Evolutionary conservation across 2,329 filamentous ascomycete species (phyloP).

Genomic region (Trichophyton equinum): DNA sequence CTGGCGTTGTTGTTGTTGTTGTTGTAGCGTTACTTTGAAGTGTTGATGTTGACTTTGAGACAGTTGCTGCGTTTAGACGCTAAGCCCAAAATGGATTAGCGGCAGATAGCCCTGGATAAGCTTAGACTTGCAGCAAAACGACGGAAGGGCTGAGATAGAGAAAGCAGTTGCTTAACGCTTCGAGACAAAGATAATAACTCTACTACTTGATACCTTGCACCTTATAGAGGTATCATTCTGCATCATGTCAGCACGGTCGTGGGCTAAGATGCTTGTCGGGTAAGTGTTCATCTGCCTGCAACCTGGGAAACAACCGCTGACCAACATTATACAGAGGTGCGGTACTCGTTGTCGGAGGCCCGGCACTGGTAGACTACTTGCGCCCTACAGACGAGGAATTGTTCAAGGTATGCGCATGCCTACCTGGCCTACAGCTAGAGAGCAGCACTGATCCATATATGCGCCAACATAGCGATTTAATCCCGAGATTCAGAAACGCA

Average conservation of each 20-base stretch:
- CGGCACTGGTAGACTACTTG: conserved; percentile 62
- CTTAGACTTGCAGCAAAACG: background rate
- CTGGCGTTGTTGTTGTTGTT: too few relatives aligned
- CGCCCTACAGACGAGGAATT: conserved; percentile 80
- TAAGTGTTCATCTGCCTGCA: conserved; percentile 34
- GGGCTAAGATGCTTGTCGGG: conserved; percentile 58
- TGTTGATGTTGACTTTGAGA: too few relatives aligned
- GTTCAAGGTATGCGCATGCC: conserved; percentile 43
- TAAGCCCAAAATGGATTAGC: background rate
- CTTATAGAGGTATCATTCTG: background rate
- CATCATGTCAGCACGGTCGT: conserved; percentile 28
- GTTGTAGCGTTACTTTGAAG: too few relatives aligned
- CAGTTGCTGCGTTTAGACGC: background rate
- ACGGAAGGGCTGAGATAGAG: background rate
- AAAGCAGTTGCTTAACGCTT: background rate
- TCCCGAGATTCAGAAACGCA: conserved; percentile 81
- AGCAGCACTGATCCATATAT: background rate
- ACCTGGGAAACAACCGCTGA: background rate
- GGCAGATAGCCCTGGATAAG: background rate
- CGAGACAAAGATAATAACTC: background rate
- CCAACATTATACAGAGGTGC: conserved; percentile 45
- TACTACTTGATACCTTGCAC: background rate
- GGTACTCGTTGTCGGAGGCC: conserved; percentile 66
- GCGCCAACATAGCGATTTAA: conserved; percentile 57
- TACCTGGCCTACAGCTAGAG: background rate